Evolutionary conservation across 441 rosid genomes (phyloP), one percentile per base, ranked within the genome.

Genomic region (Corymbia calophylla): DNA sequence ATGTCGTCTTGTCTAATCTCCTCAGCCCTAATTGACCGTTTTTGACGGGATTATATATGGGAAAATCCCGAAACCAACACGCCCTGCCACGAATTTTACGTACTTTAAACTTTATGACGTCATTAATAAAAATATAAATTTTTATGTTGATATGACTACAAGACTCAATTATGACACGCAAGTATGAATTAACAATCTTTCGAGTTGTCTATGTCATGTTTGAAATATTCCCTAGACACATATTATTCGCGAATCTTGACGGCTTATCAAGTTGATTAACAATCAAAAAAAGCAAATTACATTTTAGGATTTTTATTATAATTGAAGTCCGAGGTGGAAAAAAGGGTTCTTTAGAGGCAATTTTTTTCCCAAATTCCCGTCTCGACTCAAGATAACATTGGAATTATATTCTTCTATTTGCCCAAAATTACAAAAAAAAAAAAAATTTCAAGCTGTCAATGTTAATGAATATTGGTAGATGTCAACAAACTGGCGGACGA

Each of bases 321-420:
- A 70, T 70, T 7, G 1, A 70, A 70, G 81, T 32, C 4, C 8
- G 70, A 14, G 5, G 9, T 39, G 44, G 47, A 25, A 2, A 66
- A 68, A 32, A 66, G 21, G 39, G 21, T 66, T 66, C 68, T 29
- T 62, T 14, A 62, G n/a, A 62, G 68, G 68, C 68, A 62, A 60
- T 12, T 62, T 62, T 27, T 62, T 3, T 0, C 12, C 0, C 15
- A 1, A 0, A 58, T 29, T 27, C 31, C 15, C 15, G 18, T 62
- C 68, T 29, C 32, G 14, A 62, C 68, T 62, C 68, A 62, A 29
- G 15, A 62, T 62, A 0, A 62, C 68, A 25, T 3, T 0, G 14
- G n/a, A 58, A 58, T 58, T 58, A 0, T 58, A 2, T 58, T 58
- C 14, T 25, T 58, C 64, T 58, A 32, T 62, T 62, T 29, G 68